Base-by-base conservation (phyloP, 352 stramenopile species). In the Nothophytophthora sp. region DNA sequence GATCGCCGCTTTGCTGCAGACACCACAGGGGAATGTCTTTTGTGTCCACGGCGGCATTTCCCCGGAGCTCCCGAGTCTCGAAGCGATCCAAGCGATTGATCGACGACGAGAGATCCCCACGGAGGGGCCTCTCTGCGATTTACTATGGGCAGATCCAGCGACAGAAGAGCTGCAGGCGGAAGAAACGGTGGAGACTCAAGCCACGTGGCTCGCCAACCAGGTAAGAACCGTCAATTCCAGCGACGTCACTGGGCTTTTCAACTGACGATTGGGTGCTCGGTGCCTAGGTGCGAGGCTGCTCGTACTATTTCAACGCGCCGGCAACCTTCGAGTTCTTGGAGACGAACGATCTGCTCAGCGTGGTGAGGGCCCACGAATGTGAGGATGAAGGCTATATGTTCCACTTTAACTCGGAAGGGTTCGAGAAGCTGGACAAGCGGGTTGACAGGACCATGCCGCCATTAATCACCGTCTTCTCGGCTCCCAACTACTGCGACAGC, bases 401-500 rank as follows among this genome's bases (percentile, higher is more conserved):
- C 22, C 80, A 94, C 35, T 92, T 89, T 29, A 43, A 66, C 32
- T 71, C 65, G 4, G 48, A 71, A 4, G 51, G 73, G 28, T 89
- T 64, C 53, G 39, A 58, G 15, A 46, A 35, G 0, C 33, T 92
- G 15, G 81, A 92, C 43, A 68, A 55, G 10, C 67, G 81, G 12
- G 12, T 51, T 0, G 64, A 86, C 50, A 81, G 71, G 18, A 64
- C 57, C 2, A 55, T 90, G 36, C 67, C 81, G 25, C 81, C 84
- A 15, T 63, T 98, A 15, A 88, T 98, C 36, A 98, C 95, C 0
- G 82, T 99, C 4, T 99, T 98, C 71, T 97, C 83, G 18, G 95
- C 96, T 5, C 90, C 94, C 1, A 98, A 98, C 54, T 98, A 99
- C 63, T 99, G 94, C 50, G 94, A 98, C 64, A 73, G 63, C 11